These are phyloP conservation scores for Alisma plantagoaquatica DNA, from an alignment of 106 monocot species.

Conservation along the genomic window DNA sequence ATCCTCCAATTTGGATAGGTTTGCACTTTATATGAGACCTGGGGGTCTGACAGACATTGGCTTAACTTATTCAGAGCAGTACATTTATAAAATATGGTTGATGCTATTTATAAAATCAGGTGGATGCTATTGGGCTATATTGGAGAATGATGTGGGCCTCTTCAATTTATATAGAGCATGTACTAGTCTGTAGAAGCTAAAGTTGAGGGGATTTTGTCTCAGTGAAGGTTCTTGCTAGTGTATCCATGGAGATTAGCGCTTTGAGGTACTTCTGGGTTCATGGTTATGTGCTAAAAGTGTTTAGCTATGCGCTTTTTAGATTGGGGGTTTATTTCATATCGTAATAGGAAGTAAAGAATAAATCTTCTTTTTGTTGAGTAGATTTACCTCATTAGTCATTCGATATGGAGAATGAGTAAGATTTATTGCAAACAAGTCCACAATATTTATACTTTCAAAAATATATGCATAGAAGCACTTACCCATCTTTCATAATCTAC, in stretches of 20 bases:
- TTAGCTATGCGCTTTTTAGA: too few species aligned
- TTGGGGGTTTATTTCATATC: too few species aligned
- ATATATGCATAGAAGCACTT: too few species aligned
- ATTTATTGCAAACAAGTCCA: too few species aligned
- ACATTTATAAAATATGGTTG: constrained; percentile 42
- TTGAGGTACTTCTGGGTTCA: constrained; percentile 77
- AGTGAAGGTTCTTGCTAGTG: constrained; percentile 52
- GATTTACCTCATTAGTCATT: too few species aligned
- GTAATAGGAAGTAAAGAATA: too few species aligned
- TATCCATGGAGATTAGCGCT: constrained; percentile 29
- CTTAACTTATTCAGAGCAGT: constrained; percentile 43
- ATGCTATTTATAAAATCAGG: constrained; percentile 64
- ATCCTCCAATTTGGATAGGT: constrained; percentile 57
- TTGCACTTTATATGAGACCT: constrained; percentile 64
- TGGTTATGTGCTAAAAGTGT: too few species aligned
- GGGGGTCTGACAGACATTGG: constrained; percentile 66
- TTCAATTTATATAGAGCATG: constrained; percentile 49
- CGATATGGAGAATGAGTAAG: too few species aligned
- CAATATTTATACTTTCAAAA: too few species aligned
- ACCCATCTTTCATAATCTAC: too few species aligned
- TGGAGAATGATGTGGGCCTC: constrained; percentile 55
- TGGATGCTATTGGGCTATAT: constrained; percentile 76
- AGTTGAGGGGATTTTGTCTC: constrained; percentile 68
- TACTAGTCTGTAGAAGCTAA: constrained; percentile 54
- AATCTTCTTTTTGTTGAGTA: too few species aligned